Evolutionary conservation across 2,329 filamentous ascomycete genomes (phyloP), one percentile per base, ranked within the genome.

Genomic region (Neofusicoccum cordaticola): DNA sequence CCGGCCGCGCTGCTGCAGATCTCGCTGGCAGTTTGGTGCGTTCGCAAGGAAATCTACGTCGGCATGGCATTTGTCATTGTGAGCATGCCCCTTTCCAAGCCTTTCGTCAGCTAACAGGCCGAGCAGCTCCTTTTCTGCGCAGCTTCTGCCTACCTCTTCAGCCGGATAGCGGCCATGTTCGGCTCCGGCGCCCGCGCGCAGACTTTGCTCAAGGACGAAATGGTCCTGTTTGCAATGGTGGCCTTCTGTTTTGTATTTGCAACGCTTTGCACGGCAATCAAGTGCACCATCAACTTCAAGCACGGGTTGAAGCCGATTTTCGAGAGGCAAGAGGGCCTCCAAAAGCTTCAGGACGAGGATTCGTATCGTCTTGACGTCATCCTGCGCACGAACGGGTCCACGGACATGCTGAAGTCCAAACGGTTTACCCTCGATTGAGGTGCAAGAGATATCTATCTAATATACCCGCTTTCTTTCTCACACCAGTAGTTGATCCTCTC

Each of bases 291-390:
- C 6, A 72, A 72, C 22, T 73, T 73, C 41, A 50, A 62, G 2
- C 70, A 72, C 5, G 71, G 71, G 0, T 35, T 73, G 39, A 68
- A 69, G 50, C 69, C 69, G 4, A 52, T 73, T 8, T 63, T 73
- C 37, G 17, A 56, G 52, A 12, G 52, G 19, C 52, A 56, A 17
- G 52, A 56, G 52, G 52, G 52, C 17, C 35, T 41, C 8, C 52
- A 56, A 6, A 56, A 42, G 11, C 13, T 56, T 4, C 19, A 42
- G 19, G 52, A 56, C 3, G 37, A 41, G 37, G 52, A 53, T 17
- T 8, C n/a, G 9, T 53, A 39, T 12, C n/a, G 35, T 12, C 50
- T 53, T 5, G 50, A 53, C 11, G 34, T 9, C 17, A 17, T 53
- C 27, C 27, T 31, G 27, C 27, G 27, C 4, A 31, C 27, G 1